Conservation (phyloP, 768 basidiomycete species). For the Baorangia bicolor region DNA sequence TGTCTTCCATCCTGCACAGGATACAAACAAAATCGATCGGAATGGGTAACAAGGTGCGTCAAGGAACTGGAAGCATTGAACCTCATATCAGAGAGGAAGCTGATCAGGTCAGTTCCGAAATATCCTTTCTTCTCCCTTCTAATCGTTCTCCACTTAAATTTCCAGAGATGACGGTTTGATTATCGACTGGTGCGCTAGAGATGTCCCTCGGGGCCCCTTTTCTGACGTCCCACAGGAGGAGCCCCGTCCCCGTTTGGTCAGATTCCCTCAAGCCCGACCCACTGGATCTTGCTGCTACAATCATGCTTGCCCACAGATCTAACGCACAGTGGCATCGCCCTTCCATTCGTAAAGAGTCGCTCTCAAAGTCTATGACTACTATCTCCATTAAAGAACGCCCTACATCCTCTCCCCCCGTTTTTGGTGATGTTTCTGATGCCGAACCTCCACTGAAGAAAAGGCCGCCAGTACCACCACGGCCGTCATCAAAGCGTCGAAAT, state of each 20-base stretch:
- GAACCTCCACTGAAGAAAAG: conserved; percentile 7
- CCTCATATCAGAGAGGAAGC: conserved; percentile 24
- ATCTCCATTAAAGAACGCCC: background rate
- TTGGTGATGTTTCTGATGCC: background rate
- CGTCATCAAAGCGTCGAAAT: conserved; percentile 8
- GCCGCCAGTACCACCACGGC: conserved; percentile 23
- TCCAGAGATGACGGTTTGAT: conserved; percentile 31
- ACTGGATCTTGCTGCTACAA: conserved; percentile 29
- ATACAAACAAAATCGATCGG: conserved; percentile 21
- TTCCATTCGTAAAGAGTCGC: background rate
- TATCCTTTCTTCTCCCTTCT: background rate
- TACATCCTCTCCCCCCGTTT: background rate
- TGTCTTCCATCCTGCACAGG: conserved; percentile 21
- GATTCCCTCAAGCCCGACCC: conserved; percentile 29
- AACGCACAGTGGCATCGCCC: conserved; percentile 20
- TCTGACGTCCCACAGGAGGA: conserved; percentile 24
- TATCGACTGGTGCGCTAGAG: conserved; percentile 28
- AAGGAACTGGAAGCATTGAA: conserved; percentile 20
- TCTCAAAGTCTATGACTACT: background rate
- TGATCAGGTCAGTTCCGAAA: conserved; percentile 26
- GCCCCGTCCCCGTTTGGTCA: conserved; percentile 31
- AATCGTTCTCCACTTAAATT: background rate
- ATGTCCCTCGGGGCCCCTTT: background rate
- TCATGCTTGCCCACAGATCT: conserved; percentile 23
- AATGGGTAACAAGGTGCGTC: conserved; percentile 21